These are phyloP conservation scores for Salvia sclarea DNA, from an alignment of 305 asterid species.

Conservation along the genomic window DNA sequence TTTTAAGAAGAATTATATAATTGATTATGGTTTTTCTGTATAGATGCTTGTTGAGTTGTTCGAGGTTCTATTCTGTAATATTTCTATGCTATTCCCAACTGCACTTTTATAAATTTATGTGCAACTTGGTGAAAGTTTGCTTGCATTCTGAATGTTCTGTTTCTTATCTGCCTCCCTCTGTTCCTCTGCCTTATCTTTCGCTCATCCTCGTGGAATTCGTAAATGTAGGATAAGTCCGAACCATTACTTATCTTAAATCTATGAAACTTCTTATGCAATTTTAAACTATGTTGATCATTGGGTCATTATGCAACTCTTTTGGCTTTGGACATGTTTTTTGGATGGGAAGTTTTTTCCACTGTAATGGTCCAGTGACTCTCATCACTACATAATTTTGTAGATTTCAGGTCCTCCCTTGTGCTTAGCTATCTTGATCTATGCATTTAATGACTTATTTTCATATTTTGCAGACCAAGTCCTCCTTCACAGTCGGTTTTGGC, in stretches of 20 bases:
- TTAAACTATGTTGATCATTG: conserved; percentile 7
- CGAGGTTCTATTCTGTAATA: neutral
- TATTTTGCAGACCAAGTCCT: conserved; percentile 81
- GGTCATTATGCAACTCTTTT: neutral
- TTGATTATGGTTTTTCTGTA: neutral
- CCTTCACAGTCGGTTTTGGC: conserved; percentile 96
- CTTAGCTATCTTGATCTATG: conserved; percentile 24
- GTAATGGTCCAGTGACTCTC: conserved; percentile 22
- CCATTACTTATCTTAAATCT: conserved; percentile 1
- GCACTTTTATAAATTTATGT: conserved; percentile 17
- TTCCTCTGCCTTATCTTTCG: neutral
- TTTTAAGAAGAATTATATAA: neutral
- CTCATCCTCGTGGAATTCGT: conserved; percentile 2
- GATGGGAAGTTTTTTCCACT: conserved; percentile 26
- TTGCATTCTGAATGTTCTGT: neutral
- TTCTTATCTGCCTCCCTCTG: neutral
- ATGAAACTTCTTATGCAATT: conserved; percentile 2
- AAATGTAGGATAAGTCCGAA: neutral
- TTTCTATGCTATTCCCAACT: neutral
- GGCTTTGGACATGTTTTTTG: conserved; percentile 11
- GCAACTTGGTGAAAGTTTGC: conserved; percentile 12
- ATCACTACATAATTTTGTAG: conserved; percentile 16
- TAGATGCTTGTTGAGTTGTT: conserved; percentile 26
- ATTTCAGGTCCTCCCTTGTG: conserved; percentile 24
- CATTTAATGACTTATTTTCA: conserved; percentile 33